Base-by-base conservation (phyloP, 2,329 filamentous ascomycete genomes). In the Cadophora malorum region DNA sequence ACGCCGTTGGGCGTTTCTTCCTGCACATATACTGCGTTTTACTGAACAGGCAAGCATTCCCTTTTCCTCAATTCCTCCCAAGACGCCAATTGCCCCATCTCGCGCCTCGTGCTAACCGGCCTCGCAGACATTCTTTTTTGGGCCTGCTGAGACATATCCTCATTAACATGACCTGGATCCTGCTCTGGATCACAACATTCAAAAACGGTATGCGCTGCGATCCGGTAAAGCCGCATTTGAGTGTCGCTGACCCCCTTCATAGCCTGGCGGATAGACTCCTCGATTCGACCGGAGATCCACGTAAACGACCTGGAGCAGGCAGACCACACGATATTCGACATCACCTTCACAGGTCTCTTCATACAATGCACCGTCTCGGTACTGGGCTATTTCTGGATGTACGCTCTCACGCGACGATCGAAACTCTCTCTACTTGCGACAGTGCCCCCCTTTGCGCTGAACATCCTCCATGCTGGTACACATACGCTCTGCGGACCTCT, bases 401-500 rank as follows among this genome's bases (percentile, higher is more conserved):
- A 75, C 58, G 67, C 69, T 5, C 69, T 76, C 58, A 75, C 74
- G 6, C 52, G 73, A 33, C 67, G 70, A 58, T 66, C 72, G 14
- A 73, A 73, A 67, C 67, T 75, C 25, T 73, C 74, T 4, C 60
- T 76, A 8, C 66, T 76, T 14, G 74, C 74, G 14, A 67, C 72
- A 7, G 45, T 75, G 0, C 73, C 74, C 41, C 72, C 73, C 3
- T 71, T 76, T 59, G 63, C 69, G 16, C 74, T 75, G 81, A 97
- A 97, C 79, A 96, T 97, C 75, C 87, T 97, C 64, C 96, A 94
- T 31, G 91, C 92, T 41, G 92, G 96, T 81, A 93, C 94, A 74
- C 90, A 92, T 79, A 86, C 91, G 16, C 69, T 75, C 14, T 71
- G 64, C 56, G 64, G 60, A 28, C 63, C 71, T 14, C 70, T 76